Conservation (phyloP, 257 asterid species). For the Ballota nigra region DNA sequence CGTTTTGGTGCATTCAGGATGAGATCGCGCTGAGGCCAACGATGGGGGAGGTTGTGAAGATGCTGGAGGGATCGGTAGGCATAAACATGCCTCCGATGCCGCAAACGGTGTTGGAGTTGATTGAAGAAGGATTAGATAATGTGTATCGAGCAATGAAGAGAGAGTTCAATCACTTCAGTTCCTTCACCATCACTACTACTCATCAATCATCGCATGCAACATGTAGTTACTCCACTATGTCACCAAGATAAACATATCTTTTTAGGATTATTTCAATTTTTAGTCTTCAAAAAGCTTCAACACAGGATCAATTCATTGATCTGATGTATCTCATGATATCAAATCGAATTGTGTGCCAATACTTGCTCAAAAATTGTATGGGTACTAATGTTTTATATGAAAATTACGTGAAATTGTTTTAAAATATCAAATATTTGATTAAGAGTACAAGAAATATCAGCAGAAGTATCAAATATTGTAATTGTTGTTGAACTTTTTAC, state of each 20-base stretch:
- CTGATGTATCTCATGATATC: no score
- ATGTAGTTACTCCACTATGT: conserved; percentile 78
- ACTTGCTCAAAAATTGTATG: no score
- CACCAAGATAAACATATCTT: conserved; percentile 58
- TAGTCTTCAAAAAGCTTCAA: background rate
- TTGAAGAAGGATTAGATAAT: conserved; percentile 84
- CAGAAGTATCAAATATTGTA: no score
- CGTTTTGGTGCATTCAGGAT: conserved; percentile 93
- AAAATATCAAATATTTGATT: no score
- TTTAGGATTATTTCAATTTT: conserved; percentile 10
- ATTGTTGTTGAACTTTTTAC: no score
- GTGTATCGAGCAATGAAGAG: conserved; percentile 88
- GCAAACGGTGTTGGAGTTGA: conserved; percentile 67
- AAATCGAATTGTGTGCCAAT: no score
- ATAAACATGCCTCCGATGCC: conserved; percentile 80
- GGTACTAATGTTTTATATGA: no score
- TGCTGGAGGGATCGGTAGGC: conserved; percentile 77
- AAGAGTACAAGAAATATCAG: no score
- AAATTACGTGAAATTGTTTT: no score
- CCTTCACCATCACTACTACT: conserved; percentile 60
- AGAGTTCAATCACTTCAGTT: conserved; percentile 64
- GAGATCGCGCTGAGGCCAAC: conserved; percentile 73
- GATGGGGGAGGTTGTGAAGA: conserved; percentile 88
- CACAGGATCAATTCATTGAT: background rate
- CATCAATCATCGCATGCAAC: conserved; percentile 78